Evolutionary conservation across 441 rosid genomes (phyloP).

Genomic region (Arabidopsis lyrata): DNA sequence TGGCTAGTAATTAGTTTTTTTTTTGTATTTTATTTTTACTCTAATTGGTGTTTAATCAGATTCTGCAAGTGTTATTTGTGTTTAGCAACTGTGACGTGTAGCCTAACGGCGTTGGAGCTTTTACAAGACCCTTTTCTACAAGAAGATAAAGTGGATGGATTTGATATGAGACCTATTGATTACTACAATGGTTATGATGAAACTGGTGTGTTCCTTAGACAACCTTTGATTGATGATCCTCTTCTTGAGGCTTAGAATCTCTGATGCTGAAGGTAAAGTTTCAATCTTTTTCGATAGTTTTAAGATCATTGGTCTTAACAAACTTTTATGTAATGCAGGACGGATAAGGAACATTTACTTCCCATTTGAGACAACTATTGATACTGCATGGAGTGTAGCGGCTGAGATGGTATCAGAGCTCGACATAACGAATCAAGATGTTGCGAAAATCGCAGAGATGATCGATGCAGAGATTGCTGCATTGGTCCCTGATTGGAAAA

Average conservation of each 20-base stretch:
- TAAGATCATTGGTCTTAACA: slow-evolving; percentile 1
- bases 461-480: slow-evolving; percentile 83
- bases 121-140: slow-evolving; percentile 68
- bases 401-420: slow-evolving; percentile 91
- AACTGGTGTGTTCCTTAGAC: slow-evolving; percentile 49
- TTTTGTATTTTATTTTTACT: no score
- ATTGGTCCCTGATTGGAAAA: slow-evolving; percentile 73
- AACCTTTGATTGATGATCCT: slow-evolving; percentile 49
- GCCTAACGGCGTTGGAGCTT: slow-evolving; percentile 75
- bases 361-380: slow-evolving; percentile 77
- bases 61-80: slow-evolving; percentile 35
- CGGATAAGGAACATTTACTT: slow-evolving; percentile 84
- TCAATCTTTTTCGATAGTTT: slow-evolving; percentile 9
- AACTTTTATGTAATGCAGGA: slow-evolving; percentile 51
- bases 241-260: slow-evolving; percentile 66
- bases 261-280: slow-evolving; percentile 67
- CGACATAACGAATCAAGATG: slow-evolving; percentile 84
- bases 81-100: slow-evolving; percentile 62
- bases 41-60: no score
- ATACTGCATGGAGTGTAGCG: slow-evolving; percentile 86
- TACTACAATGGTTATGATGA: slow-evolving; percentile 54
- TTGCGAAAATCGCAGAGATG: slow-evolving; percentile 81
- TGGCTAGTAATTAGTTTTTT: no score
- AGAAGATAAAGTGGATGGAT: slow-evolving; percentile 49
- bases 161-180: slow-evolving; percentile 52